Evolutionary conservation across 75 land plant species (phyloP), one percentile per base, ranked within the genome.

Genomic region (Adiantum capillusveneris): DNA sequence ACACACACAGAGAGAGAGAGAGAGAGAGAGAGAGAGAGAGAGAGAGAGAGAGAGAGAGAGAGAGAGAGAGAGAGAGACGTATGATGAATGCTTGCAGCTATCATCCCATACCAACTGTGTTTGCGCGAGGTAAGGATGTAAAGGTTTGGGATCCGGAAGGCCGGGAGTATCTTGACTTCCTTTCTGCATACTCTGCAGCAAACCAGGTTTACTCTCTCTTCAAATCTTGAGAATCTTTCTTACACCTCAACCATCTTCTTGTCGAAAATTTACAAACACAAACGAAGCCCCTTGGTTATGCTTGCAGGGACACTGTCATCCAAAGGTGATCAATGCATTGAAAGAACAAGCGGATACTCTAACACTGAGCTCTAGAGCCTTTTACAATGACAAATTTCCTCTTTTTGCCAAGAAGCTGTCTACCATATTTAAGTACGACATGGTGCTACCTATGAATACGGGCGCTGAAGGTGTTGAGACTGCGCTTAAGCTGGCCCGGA

Each of bases 391-490:
- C 75, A 76, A 78, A 56, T 87, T 95, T 61, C 99, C 99, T 31
- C 25, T 76, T 17, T 83, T 95, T 75, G 99, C 99, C 17, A 74
- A 84, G 78, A 55, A 59, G 48, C 56, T 95, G 16, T 82, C 86
- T 0, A 34, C 52, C 55, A 66, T 82, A 67, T 87, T 95, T 80
- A 97, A 97, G 29, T 95, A 90, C 69, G 99, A 87, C 12, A 95
- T 95, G 99, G 76, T 90, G 71, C 79, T 95, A 6, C 99, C 99
- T 2, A 95, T 95, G 99, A 95, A 95, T 71, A 95, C 99, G 12
- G 99, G 99, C 17, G 99, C 99, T 30, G 99, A 95, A 69, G 99
- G 88, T 51, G 99, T 95, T 25, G 99, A 95, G 67, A 95, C 99
- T 42, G 97, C 99, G 19, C 49, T 95, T 11, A 95, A 95, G 56